Evolutionary conservation across 495 filamentous ascomycete genomes (phyloP), one percentile per base, ranked within the genome.

Genomic region (Penicillium turbatum): DNA sequence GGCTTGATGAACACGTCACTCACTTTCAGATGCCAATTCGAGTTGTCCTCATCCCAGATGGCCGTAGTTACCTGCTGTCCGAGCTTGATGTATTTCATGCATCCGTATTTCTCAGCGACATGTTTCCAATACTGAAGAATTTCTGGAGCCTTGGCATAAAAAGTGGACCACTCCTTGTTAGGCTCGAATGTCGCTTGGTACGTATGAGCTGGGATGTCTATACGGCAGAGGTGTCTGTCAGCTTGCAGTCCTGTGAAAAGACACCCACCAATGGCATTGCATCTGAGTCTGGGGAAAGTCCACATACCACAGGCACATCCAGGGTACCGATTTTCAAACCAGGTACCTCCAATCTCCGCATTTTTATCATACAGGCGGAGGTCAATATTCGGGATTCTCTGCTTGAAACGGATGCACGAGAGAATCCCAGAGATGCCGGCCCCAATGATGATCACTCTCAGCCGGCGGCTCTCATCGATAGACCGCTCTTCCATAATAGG

Each of bases 321-420:
- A 0, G 85, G 83, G 62, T 90, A 89, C 53, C 75, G 72, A 48
- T 89, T 88, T 65, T 87, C 84, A 38, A 80, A 82, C 86, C 86
- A 90, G 1, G 85, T 86, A 0, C 87, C 86, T 30, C 85, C 83
- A 55, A 88, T 74, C 41, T 86, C 86, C 1, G 65, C 63, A 56
- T 92, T 92, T 77, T 91, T 92, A 64, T 93, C 89, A 66, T 89
- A 93, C 36, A 88, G 82, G 30, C 79, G 75, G 24, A 85, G 70
- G 12, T 86, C 79, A 42, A 86, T 62, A 46, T 82, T 81, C 2
- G 72, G 73, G 31, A 85, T 75, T 40, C 77, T 77, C 39, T 81
- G 75, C 1, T 78, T 74, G 16, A 87, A 73, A 21, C 84, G 72
- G 54, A 86, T 82, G 13, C 81, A 84, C 1, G 79, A 71, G 9